A percentile compares a stretch with the other conserved stretches of the same genome.
Conservation (phyloP, 441 rosid genomes). For the Pelargonium fulgidum region DNA sequence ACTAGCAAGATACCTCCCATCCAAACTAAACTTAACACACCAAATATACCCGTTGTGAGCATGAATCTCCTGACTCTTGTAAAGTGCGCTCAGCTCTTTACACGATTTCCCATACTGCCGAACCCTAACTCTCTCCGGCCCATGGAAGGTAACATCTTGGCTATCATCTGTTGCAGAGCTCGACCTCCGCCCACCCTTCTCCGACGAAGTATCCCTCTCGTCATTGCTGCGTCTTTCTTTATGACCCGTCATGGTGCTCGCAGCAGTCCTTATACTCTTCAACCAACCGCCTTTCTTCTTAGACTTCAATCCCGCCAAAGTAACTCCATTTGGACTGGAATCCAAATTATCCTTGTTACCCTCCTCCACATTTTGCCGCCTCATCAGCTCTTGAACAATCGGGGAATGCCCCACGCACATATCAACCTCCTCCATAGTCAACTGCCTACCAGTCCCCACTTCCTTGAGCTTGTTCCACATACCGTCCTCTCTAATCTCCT, state of each 20-base stretch:
- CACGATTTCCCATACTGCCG: slow-evolving; percentile 57
- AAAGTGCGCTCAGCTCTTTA: slow-evolving; percentile 56
- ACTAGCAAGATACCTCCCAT: slow-evolving; percentile 68
- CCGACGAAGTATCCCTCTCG: slow-evolving; percentile 83
- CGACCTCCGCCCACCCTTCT: slow-evolving; percentile 86
- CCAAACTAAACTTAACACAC: slow-evolving; percentile 74
- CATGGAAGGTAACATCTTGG: slow-evolving; percentile 82
- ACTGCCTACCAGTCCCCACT: slow-evolving; percentile 80
- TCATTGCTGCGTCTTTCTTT: slow-evolving; percentile 89
- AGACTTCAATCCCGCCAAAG: slow-evolving; percentile 32
- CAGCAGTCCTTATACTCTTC: slow-evolving; percentile 67
- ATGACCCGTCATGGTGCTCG: slow-evolving; percentile 49
- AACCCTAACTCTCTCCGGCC: slow-evolving; percentile 61
- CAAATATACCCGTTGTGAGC: slow-evolving; percentile 66
- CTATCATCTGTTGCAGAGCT: slow-evolving; percentile 99
- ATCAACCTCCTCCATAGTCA: slow-evolving; percentile 93
- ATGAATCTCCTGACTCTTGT: slow-evolving; percentile 64
- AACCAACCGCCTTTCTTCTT: slow-evolving; percentile 84
- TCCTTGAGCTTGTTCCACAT: slow-evolving; percentile 74
- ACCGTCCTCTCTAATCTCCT: slow-evolving; percentile 85
- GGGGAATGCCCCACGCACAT: slow-evolving; percentile 89
- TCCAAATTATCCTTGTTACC: slow-evolving; percentile 45
- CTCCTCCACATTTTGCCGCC: slow-evolving; percentile 89
- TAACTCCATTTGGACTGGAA: slow-evolving; percentile 31
- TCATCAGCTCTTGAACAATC: slow-evolving; percentile 90